Percentiles rank a stretch among this genome's conserved stretches.
Conservation (phyloP, 371 early-diverging fungal species). For the Mortierella sp. region DNA sequence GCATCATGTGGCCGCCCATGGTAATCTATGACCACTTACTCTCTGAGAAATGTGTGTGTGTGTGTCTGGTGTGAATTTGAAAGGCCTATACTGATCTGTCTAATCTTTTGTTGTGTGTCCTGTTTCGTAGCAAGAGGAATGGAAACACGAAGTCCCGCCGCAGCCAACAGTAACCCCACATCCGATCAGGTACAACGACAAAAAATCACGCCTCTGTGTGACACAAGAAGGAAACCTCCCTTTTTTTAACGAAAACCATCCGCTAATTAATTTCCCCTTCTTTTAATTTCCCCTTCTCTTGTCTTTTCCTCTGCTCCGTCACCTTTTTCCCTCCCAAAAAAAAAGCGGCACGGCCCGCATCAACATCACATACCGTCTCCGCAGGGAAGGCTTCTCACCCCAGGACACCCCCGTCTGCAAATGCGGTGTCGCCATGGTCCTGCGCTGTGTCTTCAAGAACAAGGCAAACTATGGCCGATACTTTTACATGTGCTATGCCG, state of each 20-base stretch:
- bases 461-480: conserved; percentile 59
- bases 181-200: conserved; percentile 53
- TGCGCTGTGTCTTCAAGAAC: conserved; percentile 66
- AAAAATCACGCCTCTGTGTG: too few species aligned
- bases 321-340: too few species aligned
- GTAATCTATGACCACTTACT: conserved; percentile 11
- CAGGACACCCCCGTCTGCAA: conserved; percentile 63
- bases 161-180: conserved; percentile 53
- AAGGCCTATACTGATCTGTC: too few species aligned
- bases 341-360: conserved; percentile 62
- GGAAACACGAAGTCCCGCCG: conserved; percentile 66
- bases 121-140: conserved; percentile 60
- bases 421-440: conserved; percentile 65
- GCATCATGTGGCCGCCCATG: conserved; percentile 74
- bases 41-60: background rate
- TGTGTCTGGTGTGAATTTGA: too few species aligned
- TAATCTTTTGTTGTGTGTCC: background rate
- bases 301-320: background rate
- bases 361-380: conserved; percentile 71
- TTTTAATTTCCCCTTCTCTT: background rate
- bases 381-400: conserved; percentile 60
- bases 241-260: too few species aligned
- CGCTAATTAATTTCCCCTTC: background rate
- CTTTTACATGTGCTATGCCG: conserved; percentile 64
- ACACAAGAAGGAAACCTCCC: too few species aligned